A percentile compares a stretch with the other conserved stretches of the same genome.
Evolutionary conservation across 1,139 yeast species (phyloP).

Genomic region (Eremothecium sinecaudum): DNA sequence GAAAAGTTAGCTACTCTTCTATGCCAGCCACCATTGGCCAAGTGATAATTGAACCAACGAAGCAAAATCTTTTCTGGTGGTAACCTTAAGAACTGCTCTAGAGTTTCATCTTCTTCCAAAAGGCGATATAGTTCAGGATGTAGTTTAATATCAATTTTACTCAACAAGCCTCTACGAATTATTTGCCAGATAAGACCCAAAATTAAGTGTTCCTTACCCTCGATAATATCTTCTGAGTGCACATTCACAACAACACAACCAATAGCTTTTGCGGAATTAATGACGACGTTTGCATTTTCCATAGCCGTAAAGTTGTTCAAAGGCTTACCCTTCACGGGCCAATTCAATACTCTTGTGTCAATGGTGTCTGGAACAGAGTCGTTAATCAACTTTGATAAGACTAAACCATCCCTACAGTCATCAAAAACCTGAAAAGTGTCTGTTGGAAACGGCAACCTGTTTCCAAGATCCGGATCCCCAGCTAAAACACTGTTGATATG

Average conservation of each 20-base stretch:
- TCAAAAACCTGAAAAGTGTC: slow-evolving; percentile 94
- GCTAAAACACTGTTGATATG: slow-evolving; percentile 87
- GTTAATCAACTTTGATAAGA: slow-evolving; percentile 84
- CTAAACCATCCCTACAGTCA: slow-evolving; percentile 93
- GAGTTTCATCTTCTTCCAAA: slow-evolving; percentile 91
- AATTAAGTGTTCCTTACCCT: slow-evolving; percentile 92
- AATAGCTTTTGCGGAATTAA: slow-evolving; percentile 96
- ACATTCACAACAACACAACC: slow-evolving; percentile 98
- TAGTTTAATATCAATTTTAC: slow-evolving; percentile 88
- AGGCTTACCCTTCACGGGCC: slow-evolving; percentile 72
- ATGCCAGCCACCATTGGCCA: slow-evolving; percentile 85
- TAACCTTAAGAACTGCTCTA: slow-evolving; percentile 88
- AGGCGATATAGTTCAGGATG: slow-evolving; percentile 96
- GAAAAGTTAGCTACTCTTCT: slow-evolving; percentile 82
- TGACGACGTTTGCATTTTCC: slow-evolving; percentile 94
- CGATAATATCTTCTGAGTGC: slow-evolving; percentile 93
- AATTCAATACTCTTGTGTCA: slow-evolving; percentile 91
- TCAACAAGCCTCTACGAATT: slow-evolving; percentile 86
- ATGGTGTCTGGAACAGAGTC: slow-evolving; percentile 98
- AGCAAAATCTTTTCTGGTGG: slow-evolving; percentile 96
- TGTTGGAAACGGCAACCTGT: slow-evolving; percentile 81
- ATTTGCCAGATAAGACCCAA: slow-evolving; percentile 97
- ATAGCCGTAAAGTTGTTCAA: slow-evolving; percentile 91
- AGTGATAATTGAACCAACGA: slow-evolving; percentile 96
- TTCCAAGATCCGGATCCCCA: slow-evolving; percentile 84